Base-by-base conservation (phyloP, 768 basidiomycete species). In the Leccinum longicurvipes region DNA sequence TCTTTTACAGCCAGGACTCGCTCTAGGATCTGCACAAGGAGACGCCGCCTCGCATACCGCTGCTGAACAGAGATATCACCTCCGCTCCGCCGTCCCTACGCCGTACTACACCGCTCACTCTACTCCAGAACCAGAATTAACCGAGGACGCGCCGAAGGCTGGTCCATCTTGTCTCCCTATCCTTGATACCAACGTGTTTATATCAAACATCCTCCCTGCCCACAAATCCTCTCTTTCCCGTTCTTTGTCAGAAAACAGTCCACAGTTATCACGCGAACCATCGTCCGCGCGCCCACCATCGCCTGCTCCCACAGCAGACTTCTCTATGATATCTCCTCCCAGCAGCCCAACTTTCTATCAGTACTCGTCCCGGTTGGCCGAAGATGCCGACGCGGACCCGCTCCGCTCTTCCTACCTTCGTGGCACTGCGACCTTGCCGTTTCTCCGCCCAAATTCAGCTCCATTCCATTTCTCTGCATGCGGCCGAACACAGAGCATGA, bases 271-370 rank as follows among this genome's bases (percentile, higher is more conserved):
- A 25, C 59, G 51, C 48, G 47, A 50, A 39, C 24, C 51, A 19
- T 15, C n/a, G 7, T 56, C 54, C 29, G 49, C 67, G 14, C 72
- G 77, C 34, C 76, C 79, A 5, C 67, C 77, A 23, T 81, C 80
- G 17, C 80, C 79, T 17, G 56, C 77, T 0, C 74, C 70, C 14
- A 78, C 75, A 25, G 73, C 75, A 17, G 79, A 80, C 54, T 80
- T 75, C 51, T 80, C 78, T 29, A 71, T 80, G 51, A 72, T 80
- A 48, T 76, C 72, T 21, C 76, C 75, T 53, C 77, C 76, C 17
- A 73, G 67, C 45, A 68, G 67, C 17, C 72, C 72, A 24, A 66
- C 74, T 0, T 65, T 68, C 17, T 62, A 71, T 28, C 71, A 74
- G 45, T 67, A 68, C 41, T 48, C 66, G n/a, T 71, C 72, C 42